Base-by-base conservation (phyloP, 176 grass and related monocot species). In the Themeda triandra region DNA sequence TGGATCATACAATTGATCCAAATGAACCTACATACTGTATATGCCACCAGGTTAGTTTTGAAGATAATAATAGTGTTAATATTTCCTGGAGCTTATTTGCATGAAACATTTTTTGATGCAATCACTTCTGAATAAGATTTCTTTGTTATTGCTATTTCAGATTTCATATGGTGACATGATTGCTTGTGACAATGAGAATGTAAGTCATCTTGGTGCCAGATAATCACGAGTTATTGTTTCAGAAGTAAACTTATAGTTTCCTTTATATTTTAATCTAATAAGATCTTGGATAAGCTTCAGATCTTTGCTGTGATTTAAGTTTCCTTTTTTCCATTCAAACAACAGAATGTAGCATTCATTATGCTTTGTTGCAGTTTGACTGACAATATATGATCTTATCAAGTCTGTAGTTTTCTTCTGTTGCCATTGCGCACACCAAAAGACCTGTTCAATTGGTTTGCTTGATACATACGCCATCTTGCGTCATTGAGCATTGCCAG, bases 141-240 rank as follows among this genome's bases (percentile, higher is more conserved):
- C 25, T 79, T 71, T 71, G 0, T 37, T 80, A 56, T 71, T 91
- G 13, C 54, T 54, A 48, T 84, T 73, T 83, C 89, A 95, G 96
- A 71, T 98, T 71, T 98, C 96, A 37, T 98, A 94, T 89, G 96
- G 96, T 66, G 96, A 98, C 80, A 98, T 95, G 96, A 95, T 98
- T 77, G 96, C 96, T 21, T 98, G 96, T 73, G 96, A 98, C 78
- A 98, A 95, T 87, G 96, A 98, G 25, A 98, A 87, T 84, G 96
- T 98, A 95, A 95, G 96, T 92, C 42, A 53, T 77, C 63, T 60
- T 49, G 37, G 48, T 86, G 17, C 69, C 86, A 80, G 71, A 35
- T 67, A 82, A 60, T 71, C 29, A n/a, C 66, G 19, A 45, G 6
- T 85, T 24, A 2, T 58, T n/a, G n/a, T 81, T 78, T n/a, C 1